Evolutionary conservation across 805 yeast species (phyloP).

Genomic region (Candida peoriensis): DNA sequence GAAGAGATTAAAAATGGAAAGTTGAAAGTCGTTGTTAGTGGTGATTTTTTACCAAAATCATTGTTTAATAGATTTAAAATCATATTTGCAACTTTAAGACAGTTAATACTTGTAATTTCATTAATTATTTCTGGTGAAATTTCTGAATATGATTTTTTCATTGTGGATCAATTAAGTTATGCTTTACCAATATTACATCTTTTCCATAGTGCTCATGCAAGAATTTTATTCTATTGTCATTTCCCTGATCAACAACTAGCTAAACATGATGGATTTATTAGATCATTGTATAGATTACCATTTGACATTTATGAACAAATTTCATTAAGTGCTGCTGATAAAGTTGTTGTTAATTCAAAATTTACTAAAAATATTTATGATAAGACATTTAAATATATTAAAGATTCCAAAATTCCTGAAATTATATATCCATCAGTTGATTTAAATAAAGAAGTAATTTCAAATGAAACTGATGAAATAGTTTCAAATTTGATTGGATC

Average conservation of each 20-base stretch:
- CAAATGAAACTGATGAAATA: slow-evolving; percentile 11
- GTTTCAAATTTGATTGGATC: slow-evolving; percentile 17
- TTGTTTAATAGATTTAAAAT: slow-evolving; percentile 67
- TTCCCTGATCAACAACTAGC: slow-evolving; percentile 89
- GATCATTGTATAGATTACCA: slow-evolving; percentile 68
- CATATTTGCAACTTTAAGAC: slow-evolving; percentile 79
- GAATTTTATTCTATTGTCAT: slow-evolving; percentile 85
- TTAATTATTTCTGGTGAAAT: slow-evolving; percentile 44
- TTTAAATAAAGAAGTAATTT: slow-evolving; percentile 27
- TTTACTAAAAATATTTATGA: slow-evolving; percentile 73
- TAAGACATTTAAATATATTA: slow-evolving; percentile 48
- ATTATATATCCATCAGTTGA: slow-evolving; percentile 64
- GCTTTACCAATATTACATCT: slow-evolving; percentile 67
- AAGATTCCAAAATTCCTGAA: slow-evolving; percentile 24
- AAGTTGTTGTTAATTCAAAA: slow-evolving; percentile 79
- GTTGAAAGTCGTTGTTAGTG: slow-evolving; percentile 65
- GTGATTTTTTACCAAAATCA: slow-evolving; percentile 78
- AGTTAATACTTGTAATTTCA: slow-evolving; percentile 54
- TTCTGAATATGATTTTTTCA: slow-evolving; percentile 56
- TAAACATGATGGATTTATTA: slow-evolving; percentile 45
- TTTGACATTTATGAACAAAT: slow-evolving; percentile 83
- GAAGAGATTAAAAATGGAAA: slow-evolving; percentile 70
- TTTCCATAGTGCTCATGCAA: slow-evolving; percentile 37
- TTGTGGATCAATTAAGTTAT: slow-evolving; percentile 85
- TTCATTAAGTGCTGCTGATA: slow-evolving; percentile 72